Percentiles rank a stretch among this genome's conserved stretches.
phyloP scores from a whole-genome alignment of 805 yeast genomes.

The Candida jianshihensis region DNA sequence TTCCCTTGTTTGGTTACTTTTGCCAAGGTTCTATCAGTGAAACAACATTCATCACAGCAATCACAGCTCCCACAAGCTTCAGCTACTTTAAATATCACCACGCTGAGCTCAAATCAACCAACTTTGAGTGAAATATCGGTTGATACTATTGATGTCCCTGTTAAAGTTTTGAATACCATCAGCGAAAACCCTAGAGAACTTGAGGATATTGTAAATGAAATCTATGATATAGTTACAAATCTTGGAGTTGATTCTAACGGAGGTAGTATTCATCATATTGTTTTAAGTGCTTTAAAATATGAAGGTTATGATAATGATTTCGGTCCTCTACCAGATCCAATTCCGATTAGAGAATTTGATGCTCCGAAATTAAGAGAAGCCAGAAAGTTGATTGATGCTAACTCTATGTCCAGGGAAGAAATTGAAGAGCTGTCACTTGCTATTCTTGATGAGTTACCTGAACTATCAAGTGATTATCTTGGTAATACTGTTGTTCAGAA shows the following conservation, averaged over 20 bases:
- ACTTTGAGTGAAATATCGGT: too few relatives aligned
- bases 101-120: too few relatives aligned
- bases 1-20: slow-evolving; percentile 71
- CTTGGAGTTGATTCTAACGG: slow-evolving; percentile 26
- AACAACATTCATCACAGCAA: too few relatives aligned
- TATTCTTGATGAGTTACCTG: slow-evolving; percentile 85
- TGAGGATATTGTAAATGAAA: slow-evolving; percentile 21
- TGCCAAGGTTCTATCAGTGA: slow-evolving; percentile 55
- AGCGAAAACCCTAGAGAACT: slow-evolving; percentile 16
- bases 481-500: slow-evolving; percentile 97
- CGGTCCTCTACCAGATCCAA: slow-evolving; percentile 75
- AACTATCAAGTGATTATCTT: slow-evolving; percentile 82
- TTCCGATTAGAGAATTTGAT: slow-evolving; percentile 66
- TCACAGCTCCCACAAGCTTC: too few relatives aligned
- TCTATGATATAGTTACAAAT: slow-evolving; percentile 23
- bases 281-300: slow-evolving; percentile 38
- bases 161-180: slow-evolving; percentile 9
- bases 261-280: slow-evolving; percentile 33
- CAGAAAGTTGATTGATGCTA: slow-evolving; percentile 63
- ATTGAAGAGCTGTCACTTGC: slow-evolving; percentile 77
- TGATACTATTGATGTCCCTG: too few relatives aligned
- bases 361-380: slow-evolving; percentile 85
- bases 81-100: too few relatives aligned
- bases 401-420: slow-evolving; percentile 47
- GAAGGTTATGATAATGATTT: slow-evolving; percentile 45